These are phyloP conservation scores for Vicia villosa DNA, from an alignment of 306 rosid species.

Conservation along the genomic window DNA sequence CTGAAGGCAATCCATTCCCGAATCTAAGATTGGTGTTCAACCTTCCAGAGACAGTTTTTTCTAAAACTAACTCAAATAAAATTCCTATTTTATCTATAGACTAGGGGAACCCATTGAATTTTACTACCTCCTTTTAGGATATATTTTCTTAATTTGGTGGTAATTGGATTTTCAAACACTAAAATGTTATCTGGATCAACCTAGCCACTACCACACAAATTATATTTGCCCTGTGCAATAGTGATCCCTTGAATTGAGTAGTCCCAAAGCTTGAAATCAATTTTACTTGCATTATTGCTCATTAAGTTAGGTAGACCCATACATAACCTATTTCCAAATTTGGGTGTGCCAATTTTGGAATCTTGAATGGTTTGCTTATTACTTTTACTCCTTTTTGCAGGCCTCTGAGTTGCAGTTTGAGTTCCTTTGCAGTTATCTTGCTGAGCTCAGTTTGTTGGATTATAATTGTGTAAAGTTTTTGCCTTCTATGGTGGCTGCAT, in stretches of 20 bases:
- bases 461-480: conserved; percentile 68
- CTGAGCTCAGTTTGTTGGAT: conserved; percentile 88
- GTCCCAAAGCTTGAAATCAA: not conserved
- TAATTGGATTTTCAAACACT: not conserved
- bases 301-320: not conserved
- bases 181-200: not conserved
- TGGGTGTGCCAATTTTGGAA: not conserved
- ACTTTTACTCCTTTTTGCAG: conserved; percentile 43
- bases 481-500: conserved; percentile 90
- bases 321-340: not conserved
- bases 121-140: not conserved
- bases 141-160: not conserved
- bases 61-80: not conserved
- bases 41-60: not conserved
- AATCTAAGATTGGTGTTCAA: not conserved
- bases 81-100: not conserved
- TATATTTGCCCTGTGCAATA: not conserved
- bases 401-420: conserved; percentile 62
- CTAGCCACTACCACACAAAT: not conserved
- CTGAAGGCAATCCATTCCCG: no score
- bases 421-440: conserved; percentile 74
- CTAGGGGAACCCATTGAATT: not conserved
- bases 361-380: not conserved
- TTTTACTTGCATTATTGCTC: not conserved
- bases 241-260: not conserved